These are phyloP conservation scores for Colletotrichum higginsianum DNA, from an alignment of 2,329 filamentous ascomycete genomes.

Conservation along the genomic window DNA sequence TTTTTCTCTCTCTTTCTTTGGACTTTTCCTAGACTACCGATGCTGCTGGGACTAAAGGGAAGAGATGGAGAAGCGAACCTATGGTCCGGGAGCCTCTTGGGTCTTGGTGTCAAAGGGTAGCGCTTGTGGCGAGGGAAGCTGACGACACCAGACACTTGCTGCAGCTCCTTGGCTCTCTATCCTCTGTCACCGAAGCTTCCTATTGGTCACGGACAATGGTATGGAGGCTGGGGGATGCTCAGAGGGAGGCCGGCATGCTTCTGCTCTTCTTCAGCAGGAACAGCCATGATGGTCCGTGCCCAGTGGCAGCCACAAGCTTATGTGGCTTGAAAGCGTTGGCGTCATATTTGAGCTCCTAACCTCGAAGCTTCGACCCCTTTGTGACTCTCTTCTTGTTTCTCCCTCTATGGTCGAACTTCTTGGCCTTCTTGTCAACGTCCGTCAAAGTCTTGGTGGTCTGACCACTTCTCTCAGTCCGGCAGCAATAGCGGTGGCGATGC, in stretches of 20 bases:
- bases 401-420: neutral
- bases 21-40: neutral
- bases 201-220: slow-evolving; percentile 41
- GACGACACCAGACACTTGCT: slow-evolving; percentile 37
- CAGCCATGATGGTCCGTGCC: slow-evolving; percentile 23
- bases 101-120: slow-evolving; percentile 23
- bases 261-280: slow-evolving; percentile 5
- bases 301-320: neutral
- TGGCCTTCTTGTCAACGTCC: slow-evolving; percentile 21
- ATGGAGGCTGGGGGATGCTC: slow-evolving; percentile 15
- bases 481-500: slow-evolving; percentile 10
- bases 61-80: slow-evolving; percentile 2
- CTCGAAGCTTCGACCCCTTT: neutral
- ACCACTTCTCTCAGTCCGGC: neutral
- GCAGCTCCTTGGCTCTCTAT: slow-evolving; percentile 9
- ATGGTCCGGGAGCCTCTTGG: slow-evolving; percentile 4
- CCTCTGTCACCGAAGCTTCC: slow-evolving; percentile 34
- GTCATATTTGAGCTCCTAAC: slow-evolving; percentile 5
- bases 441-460: slow-evolving; percentile 24
- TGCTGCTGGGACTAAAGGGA: slow-evolving; percentile 2
- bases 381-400: neutral
- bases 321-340: slow-evolving; percentile 19
- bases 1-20: neutral
- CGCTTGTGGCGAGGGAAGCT: slow-evolving; percentile 44
- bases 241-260: neutral